phyloP scores from a whole-genome alignment of 2,329 filamentous ascomycete species.

The Calonectria pseudoreteaudii region DNA sequence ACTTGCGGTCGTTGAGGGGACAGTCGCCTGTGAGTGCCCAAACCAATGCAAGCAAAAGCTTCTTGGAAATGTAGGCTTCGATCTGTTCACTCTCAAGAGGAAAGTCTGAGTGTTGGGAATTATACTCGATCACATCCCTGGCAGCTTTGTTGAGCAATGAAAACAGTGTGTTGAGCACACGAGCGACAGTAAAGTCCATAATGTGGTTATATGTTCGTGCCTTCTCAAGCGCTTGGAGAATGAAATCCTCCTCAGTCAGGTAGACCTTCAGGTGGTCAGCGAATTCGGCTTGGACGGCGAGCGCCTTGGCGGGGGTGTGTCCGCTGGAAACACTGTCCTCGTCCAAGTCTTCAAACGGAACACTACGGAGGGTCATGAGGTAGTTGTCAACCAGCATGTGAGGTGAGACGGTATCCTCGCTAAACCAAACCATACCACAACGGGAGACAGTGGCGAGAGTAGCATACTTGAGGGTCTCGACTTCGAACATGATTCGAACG shows the following conservation, averaged over 20 bases:
- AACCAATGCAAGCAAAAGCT: conserved; percentile 89
- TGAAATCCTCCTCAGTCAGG: conserved; percentile 83
- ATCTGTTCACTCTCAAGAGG: conserved; percentile 90
- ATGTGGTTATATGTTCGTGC: conserved; percentile 90
- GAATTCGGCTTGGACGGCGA: conserved; percentile 82
- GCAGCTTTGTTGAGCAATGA: conserved; percentile 95
- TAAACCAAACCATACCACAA: conserved; percentile 99
- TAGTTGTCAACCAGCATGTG: conserved; percentile 95
- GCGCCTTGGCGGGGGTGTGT: conserved; percentile 80
- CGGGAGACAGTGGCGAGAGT: conserved; percentile 98
- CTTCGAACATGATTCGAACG: conserved; percentile 99
- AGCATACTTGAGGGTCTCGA: conserved; percentile 96
- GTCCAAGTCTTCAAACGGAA: conserved; percentile 93
- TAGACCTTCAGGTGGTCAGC: conserved; percentile 83
- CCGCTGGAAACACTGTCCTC: conserved; percentile 86
- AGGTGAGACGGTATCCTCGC: conserved; percentile 94
- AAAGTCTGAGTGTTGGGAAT: conserved; percentile 93
- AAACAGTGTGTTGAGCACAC: conserved; percentile 92
- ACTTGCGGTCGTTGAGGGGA: conserved; percentile 85
- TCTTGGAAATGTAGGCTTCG: conserved; percentile 91
- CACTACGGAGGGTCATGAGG: conserved; percentile 82
- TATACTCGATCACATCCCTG: conserved; percentile 94
- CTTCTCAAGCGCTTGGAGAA: conserved; percentile 80
- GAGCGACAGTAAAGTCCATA: conserved; percentile 96
- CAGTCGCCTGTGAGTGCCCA: conserved; percentile 98